phyloP scores from a whole-genome alignment of 2,329 filamentous ascomycete genomes.

The Monilinia fructigena region DNA sequence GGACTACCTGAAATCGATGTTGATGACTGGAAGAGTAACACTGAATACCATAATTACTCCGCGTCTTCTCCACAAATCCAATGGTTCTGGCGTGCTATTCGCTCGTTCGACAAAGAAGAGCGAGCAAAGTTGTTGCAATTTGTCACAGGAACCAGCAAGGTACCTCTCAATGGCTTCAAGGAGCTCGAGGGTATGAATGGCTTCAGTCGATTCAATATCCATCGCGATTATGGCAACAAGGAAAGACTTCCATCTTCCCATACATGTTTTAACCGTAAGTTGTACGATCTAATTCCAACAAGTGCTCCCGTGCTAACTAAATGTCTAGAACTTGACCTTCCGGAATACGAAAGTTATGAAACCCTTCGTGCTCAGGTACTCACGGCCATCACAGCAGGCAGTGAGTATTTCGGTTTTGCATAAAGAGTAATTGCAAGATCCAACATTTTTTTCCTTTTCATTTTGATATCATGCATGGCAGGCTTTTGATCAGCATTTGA shows the following conservation, averaged over 20 bases:
- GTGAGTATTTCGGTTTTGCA: constrained; percentile 96
- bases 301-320: constrained; percentile 31
- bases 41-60: constrained; percentile 97
- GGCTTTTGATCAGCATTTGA: constrained; percentile 40
- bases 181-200: constrained; percentile 99
- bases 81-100: constrained; percentile 98
- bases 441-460: constrained; percentile 30
- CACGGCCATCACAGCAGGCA: constrained; percentile 96
- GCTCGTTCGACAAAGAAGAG: constrained; percentile 98
- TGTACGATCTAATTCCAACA: constrained; percentile 6
- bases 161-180: constrained; percentile 97
- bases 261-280: constrained; percentile 99
- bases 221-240: constrained; percentile 95
- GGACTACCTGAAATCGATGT: constrained; percentile 96
- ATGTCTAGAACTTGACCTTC: constrained; percentile 83
- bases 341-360: constrained; percentile 97
- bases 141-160: constrained; percentile 96
- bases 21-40: constrained; percentile 99
- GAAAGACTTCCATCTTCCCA: constrained; percentile 93
- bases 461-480: constrained; percentile 35
- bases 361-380: constrained; percentile 80
- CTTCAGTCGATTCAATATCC: constrained; percentile 96
- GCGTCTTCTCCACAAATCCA: constrained; percentile 94
- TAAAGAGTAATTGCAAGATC: constrained; percentile 47
- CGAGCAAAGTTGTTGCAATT: constrained; percentile 96